phyloP scores from a whole-genome alignment of 176 grass and related monocot genomes.

The Microstegium vimineum region DNA sequence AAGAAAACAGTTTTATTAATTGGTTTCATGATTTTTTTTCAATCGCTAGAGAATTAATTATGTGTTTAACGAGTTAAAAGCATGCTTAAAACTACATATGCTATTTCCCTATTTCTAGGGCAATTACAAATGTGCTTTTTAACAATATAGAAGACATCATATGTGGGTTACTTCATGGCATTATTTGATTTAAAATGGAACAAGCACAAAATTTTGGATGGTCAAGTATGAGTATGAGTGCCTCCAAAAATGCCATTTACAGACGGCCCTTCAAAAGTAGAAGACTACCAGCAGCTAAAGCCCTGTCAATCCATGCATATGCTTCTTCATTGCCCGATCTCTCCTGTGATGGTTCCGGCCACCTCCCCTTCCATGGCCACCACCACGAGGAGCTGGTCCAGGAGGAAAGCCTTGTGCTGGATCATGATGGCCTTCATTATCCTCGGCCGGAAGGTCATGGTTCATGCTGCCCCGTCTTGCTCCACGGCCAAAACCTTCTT shows the following conservation, averaged over 20 bases:
- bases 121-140: not conserved
- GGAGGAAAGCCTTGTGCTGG: conserved; percentile 26
- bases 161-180: not conserved
- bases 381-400: conserved; percentile 34
- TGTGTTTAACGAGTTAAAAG: not conserved
- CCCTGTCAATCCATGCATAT: conserved; percentile 61
- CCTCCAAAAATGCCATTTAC: conserved; percentile 34
- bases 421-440: conserved; percentile 15
- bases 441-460: conserved; percentile 21
- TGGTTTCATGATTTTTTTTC: not conserved
- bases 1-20: not conserved
- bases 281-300: conserved; percentile 24
- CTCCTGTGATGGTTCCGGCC: conserved; percentile 57
- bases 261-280: not conserved
- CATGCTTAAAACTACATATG: not conserved
- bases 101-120: not conserved
- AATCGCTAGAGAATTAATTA: not conserved
- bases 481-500: conserved; percentile 40
- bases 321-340: conserved; percentile 74
- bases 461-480: conserved; percentile 34
- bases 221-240: not conserved
- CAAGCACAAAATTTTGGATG: not conserved
- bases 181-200: not conserved
- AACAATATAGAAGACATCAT: not conserved
- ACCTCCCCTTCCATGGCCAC: conserved; percentile 48